Conservation (phyloP, 257 asterid species). For the Solanum peruvianum region DNA sequence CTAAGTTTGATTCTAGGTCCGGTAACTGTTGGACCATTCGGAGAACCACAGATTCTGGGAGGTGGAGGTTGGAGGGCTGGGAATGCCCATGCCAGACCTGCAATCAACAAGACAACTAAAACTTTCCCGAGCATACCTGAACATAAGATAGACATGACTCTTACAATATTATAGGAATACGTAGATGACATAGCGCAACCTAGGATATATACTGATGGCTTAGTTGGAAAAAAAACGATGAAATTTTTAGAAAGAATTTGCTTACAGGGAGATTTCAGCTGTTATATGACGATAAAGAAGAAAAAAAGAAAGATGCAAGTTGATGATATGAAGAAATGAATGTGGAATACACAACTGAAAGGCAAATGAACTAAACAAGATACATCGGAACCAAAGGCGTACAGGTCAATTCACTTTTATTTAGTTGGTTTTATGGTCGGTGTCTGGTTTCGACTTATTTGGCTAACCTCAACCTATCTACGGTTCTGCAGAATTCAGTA, state of each 20-base stretch:
- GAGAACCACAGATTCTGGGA: slow-evolving; percentile 56
- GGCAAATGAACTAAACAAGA: background rate
- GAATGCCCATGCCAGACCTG: slow-evolving; percentile 52
- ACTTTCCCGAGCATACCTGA: slow-evolving; percentile 46
- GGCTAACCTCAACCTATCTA: background rate
- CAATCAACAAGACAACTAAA: slow-evolving; percentile 30
- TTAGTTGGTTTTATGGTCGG: background rate
- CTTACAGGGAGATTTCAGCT: background rate
- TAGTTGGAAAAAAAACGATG: background rate
- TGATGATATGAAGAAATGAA: background rate
- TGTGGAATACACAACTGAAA: background rate
- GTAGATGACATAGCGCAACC: background rate
- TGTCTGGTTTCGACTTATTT: background rate
- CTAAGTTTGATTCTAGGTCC: slow-evolving; percentile 68
- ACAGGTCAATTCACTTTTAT: background rate
- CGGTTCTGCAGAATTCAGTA: background rate
- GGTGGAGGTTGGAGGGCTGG: slow-evolving; percentile 44
- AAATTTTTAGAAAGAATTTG: background rate
- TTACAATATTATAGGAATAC: background rate
- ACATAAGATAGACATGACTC: background rate
- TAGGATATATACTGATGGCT: background rate
- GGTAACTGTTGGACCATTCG: slow-evolving; percentile 37
- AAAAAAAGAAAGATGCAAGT: background rate
- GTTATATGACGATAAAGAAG: background rate
- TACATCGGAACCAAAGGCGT: background rate